Base-by-base conservation (phyloP, 148 eudicot species). In the Fallopia convolvulus region DNA sequence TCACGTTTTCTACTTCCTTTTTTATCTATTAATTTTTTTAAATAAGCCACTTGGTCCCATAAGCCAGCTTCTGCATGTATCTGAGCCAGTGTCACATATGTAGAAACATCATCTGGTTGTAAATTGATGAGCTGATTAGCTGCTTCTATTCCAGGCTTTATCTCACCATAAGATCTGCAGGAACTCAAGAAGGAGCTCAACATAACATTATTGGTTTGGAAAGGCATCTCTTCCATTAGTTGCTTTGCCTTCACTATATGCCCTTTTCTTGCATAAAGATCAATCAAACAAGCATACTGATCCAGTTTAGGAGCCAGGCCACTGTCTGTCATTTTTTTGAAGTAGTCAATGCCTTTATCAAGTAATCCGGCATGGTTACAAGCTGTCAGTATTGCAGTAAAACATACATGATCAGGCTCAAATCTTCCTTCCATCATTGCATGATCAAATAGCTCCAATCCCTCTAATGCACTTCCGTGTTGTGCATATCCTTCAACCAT, bases 401-500 rank as follows among this genome's bases (percentile, higher is more conserved):
- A 81, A 74, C 86, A 83, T 18, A 85, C 48, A 80, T 82, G 87
- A 76, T 85, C 83, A 10, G 83, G 84, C 15, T 32, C 40, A 32
- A 80, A 47, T 6, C 80, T 79, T 40, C 73, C 40, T 58, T 78
- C 79, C 33, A 15, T 52, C 52, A 78, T 18, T 80, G 83, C 56
- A 47, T 40, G 60, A 77, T 83, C 85, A 78, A 85, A 87, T 8
- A 87, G 79, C 46, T 80, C 52, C 46, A 85, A 76, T 8, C 80
- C 88, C 58, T 85, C 88, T 8, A 50, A 71, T 17, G 79, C 81
- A 75, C 74, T 83, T 77, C 88, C 90, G 75, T 77, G 79, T 23
- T 82, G 87, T 58, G 87, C 88, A 79, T 78, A 82, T 79, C 97
- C 97, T 1, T 88, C 75, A 26, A 91, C 82, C 79, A 91, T 79